These are phyloP conservation scores for Carex scoparia DNA, from an alignment of 176 grass and related monocot species.

Conservation along the genomic window DNA sequence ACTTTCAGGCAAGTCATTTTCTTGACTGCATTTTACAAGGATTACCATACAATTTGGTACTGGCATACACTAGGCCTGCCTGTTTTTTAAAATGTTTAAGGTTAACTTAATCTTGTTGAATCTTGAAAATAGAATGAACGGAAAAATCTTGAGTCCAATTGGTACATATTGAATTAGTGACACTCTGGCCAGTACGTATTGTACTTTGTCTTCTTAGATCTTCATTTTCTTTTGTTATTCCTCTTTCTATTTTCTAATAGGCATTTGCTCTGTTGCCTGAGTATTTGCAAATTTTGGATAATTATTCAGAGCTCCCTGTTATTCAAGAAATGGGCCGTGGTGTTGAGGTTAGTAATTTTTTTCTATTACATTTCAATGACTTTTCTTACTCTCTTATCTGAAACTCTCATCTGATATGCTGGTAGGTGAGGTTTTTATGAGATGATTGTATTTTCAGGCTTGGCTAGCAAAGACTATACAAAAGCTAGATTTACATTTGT, in stretches of 20 bases:
- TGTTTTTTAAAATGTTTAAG: background rate
- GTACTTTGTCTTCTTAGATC: background rate
- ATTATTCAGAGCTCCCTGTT: conserved; percentile 81
- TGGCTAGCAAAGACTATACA: conserved; percentile 84
- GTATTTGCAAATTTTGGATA: conserved; percentile 98
- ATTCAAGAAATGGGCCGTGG: conserved; percentile 88
- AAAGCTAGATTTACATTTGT: conserved; percentile 85
- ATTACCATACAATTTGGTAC: background rate
- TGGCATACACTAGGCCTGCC: background rate
- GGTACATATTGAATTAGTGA: background rate
- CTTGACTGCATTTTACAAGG: conserved; percentile 16
- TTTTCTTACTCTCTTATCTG: conserved; percentile 9
- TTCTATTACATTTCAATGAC: conserved; percentile 19
- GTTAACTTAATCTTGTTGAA: background rate
- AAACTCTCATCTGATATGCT: conserved; percentile 21
- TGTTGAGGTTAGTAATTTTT: conserved; percentile 62
- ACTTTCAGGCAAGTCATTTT: conserved; percentile 59
- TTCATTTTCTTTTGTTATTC: conserved; percentile 22
- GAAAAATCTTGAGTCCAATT: background rate
- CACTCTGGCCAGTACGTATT: background rate
- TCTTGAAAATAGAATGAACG: conserved; percentile 1
- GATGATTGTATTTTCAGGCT: conserved; percentile 40
- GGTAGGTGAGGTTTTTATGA: conserved; percentile 27
- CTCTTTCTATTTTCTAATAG: conserved; percentile 39
- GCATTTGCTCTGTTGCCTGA: conserved; percentile 96